phyloP scores from a whole-genome alignment of 2,329 filamentous ascomycete genomes.

The Cordyceps farinosa region DNA sequence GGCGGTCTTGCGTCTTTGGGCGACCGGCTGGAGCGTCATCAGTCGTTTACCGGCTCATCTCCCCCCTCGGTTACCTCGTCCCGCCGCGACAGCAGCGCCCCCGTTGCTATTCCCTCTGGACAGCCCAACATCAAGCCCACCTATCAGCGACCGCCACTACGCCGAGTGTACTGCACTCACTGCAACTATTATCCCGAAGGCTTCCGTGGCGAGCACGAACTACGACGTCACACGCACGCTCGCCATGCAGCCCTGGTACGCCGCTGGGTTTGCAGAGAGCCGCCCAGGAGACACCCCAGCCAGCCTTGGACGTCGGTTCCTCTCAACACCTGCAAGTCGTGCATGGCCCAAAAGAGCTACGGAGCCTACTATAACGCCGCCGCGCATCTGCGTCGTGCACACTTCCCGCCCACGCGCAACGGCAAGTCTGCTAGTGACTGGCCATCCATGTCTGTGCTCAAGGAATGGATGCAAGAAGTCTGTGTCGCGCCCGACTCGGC shows the following conservation, averaged over 20 bases:
- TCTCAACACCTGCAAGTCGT: constrained; percentile 54
- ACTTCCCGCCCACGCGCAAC: constrained; percentile 53
- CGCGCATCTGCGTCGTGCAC: constrained; percentile 54
- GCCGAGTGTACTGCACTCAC: constrained; percentile 70
- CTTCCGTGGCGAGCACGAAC: constrained; percentile 87
- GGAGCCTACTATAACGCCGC: constrained; percentile 59
- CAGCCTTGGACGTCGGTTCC: constrained; percentile 41
- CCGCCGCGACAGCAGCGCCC: constrained; percentile 11
- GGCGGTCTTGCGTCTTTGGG: neutral
- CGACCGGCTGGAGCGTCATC: constrained; percentile 8
- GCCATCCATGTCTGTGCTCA: constrained; percentile 55
- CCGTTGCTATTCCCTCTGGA: constrained; percentile 10
- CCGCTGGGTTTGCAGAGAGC: constrained; percentile 55
- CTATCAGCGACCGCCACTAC: constrained; percentile 56
- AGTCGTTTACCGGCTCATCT: constrained; percentile 5
- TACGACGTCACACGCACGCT: constrained; percentile 63
- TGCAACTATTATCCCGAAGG: constrained; percentile 82
- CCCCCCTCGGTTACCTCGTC: constrained; percentile 7
- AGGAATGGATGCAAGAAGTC: constrained; percentile 60
- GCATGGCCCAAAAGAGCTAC: constrained; percentile 53
- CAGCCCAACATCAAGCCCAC: constrained; percentile 32
- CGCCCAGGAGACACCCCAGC: constrained; percentile 37
- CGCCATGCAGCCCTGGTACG: constrained; percentile 54
- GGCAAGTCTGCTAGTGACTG: constrained; percentile 54
- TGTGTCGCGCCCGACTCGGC: constrained; percentile 48